phyloP scores from a whole-genome alignment of 1,284 basidiomycete genomes.

The Sanghuangporus sanghuang region DNA sequence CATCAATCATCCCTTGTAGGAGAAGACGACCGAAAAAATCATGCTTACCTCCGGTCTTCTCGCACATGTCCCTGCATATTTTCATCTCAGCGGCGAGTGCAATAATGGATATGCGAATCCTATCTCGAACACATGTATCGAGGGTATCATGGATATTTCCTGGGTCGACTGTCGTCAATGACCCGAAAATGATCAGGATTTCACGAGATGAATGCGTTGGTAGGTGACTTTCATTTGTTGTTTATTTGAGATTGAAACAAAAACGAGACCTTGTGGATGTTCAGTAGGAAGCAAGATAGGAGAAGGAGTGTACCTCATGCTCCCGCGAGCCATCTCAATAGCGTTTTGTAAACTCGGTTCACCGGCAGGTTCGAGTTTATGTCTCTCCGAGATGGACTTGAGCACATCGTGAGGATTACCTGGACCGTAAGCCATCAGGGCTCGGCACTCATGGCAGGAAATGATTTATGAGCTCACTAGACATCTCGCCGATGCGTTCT shows the following conservation, averaged over 20 bases:
- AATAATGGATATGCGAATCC: slow-evolving; percentile 89
- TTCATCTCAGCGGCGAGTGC: slow-evolving; percentile 96
- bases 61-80: slow-evolving; percentile 87
- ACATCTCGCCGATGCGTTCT: slow-evolving; percentile 84
- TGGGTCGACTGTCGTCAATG: slow-evolving; percentile 94
- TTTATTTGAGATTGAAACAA: not conserved
- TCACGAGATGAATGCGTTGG: slow-evolving; percentile 95
- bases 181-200: slow-evolving; percentile 90
- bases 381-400: slow-evolving; percentile 79
- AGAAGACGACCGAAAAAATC: slow-evolving; percentile 13
- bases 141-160: slow-evolving; percentile 95
- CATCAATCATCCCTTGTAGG: not conserved
- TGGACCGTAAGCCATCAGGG: slow-evolving; percentile 27
- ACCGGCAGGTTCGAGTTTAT: slow-evolving; percentile 84
- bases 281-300: not conserved
- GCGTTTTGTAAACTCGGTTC: slow-evolving; percentile 97
- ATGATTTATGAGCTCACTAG: slow-evolving; percentile 48
- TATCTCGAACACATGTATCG: slow-evolving; percentile 71
- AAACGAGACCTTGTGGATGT: not conserved
- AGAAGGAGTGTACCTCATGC: slow-evolving; percentile 63
- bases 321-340: slow-evolving; percentile 89
- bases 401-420: slow-evolving; percentile 95
- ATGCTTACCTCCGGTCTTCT: slow-evolving; percentile 81
- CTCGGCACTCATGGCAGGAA: not conserved
- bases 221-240: slow-evolving; percentile 61